Base-by-base conservation (phyloP, 1,284 basidiomycete species). In the Malassezia slooffiae region DNA sequence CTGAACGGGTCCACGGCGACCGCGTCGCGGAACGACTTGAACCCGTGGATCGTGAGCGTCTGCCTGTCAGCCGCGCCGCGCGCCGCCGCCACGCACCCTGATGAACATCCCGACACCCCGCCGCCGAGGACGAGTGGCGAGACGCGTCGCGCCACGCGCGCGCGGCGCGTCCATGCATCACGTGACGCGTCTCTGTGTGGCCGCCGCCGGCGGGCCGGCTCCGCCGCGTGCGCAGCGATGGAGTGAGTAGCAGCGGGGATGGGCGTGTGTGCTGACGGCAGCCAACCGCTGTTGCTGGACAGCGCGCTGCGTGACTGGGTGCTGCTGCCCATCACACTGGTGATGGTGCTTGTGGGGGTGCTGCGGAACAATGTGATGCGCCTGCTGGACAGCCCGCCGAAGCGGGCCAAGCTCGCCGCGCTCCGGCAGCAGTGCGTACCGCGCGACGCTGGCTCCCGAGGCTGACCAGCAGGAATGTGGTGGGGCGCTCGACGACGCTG, bases 341-440 rank as follows among this genome's bases (percentile, higher is more conserved):
- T 97, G 71, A 96, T 97, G 89, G 85, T 97, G 54, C 76, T 97
- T 29, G 90, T 96, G 38, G 93, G 93, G 22, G 76, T 99, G 38
- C 74, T 97, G 22, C 75, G 93, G 52, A 89, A 96, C 72, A 93
- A 96, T 72, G 82, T 97, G 24, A 83, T 90, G 11, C 70, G 84
- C 39, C 76, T 95, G 5, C 79, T 97, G 23, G 85, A 88, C 64
- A 80, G 82, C 4, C 71, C 80, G 20, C 88, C 89, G 2, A 89
- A 93, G 75, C 83, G 82, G 55, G 77, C 81, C 43, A 71, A 83
- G 3, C 76, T 80, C 28, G 79, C 78, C 27, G 83, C 80, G 21
- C 79, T 95, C 33, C 82, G 90, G 48, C 90, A 97, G 75, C 91
- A 96, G 89, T 91, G 65, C 58, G 86, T 80, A 12, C 12, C 37